Percentiles rank a stretch among this genome's conserved stretches.
Evolutionary conservation across 192 early-diverging fungal species (phyloP).

Genomic region (Backusella macrospora): DNA sequence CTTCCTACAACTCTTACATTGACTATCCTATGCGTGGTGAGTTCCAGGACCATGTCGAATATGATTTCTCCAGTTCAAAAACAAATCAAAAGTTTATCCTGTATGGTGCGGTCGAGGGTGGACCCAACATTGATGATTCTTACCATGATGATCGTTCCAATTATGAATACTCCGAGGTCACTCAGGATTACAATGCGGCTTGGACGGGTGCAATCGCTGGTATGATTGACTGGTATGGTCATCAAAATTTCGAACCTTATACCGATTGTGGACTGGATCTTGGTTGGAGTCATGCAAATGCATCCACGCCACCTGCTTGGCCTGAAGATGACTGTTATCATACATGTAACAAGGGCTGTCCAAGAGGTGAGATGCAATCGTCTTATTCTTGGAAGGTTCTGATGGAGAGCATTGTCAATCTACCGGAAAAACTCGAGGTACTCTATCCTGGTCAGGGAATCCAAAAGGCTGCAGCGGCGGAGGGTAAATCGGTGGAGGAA

Average conservation of each 20-base stretch:
- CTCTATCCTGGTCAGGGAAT: constrained; percentile 32
- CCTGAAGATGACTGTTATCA: constrained; percentile 46
- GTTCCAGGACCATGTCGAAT: constrained; percentile 46
- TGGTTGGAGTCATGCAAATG: constrained; percentile 43
- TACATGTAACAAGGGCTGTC: constrained; percentile 44
- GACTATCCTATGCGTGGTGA: constrained; percentile 56
- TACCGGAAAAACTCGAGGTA: neutral
- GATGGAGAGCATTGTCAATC: neutral
- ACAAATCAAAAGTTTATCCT: constrained; percentile 51
- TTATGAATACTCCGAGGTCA: constrained; percentile 58
- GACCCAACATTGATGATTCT: constrained; percentile 56
- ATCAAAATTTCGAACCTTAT: constrained; percentile 38
- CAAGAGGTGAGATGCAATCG: constrained; percentile 37
- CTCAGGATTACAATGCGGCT: constrained; percentile 45
- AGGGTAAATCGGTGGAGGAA: constrained; percentile 21
- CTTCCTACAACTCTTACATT: constrained; percentile 55
- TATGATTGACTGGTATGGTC: constrained; percentile 43
- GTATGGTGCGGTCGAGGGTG: constrained; percentile 61
- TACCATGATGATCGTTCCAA: constrained; percentile 52
- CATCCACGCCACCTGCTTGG: constrained; percentile 36
- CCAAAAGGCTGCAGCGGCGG: constrained; percentile 4
- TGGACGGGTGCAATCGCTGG: constrained; percentile 43
- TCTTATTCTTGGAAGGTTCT: constrained; percentile 38
- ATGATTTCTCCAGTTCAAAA: constrained; percentile 46
- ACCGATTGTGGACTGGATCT: constrained; percentile 43